Percentiles rank a stretch among this genome's conserved stretches.
Conservation (phyloP, 2,329 filamentous ascomycete species). For the Macrophomina tecta region DNA sequence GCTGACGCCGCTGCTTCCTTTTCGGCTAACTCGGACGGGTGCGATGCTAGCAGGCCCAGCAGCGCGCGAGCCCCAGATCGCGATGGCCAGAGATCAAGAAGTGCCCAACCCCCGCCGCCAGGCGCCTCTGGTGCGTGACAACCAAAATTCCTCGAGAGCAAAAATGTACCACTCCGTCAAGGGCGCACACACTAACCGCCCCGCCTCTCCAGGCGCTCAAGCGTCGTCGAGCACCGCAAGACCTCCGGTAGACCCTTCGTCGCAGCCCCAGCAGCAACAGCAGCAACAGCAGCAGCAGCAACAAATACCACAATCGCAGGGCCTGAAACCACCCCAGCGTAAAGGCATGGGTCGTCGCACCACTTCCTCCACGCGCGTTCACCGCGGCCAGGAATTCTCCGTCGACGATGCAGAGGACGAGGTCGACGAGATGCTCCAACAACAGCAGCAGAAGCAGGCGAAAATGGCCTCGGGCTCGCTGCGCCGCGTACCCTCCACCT, state of each 20-base stretch:
- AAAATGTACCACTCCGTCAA: constrained; percentile 16
- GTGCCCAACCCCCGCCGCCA: constrained; percentile 15
- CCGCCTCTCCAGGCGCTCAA: background rate
- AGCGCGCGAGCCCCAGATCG: constrained; percentile 21
- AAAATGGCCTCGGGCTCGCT: constrained; percentile 47
- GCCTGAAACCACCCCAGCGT: constrained; percentile 62
- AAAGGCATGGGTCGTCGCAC: constrained; percentile 74
- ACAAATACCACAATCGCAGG: background rate
- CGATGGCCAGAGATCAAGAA: constrained; percentile 13
- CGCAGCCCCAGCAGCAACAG: constrained; percentile 1
- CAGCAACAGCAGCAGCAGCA: background rate
- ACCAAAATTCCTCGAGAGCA: background rate
- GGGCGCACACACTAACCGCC: constrained; percentile 14
- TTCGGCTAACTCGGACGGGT: constrained; percentile 7
- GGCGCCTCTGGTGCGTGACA: constrained; percentile 13
- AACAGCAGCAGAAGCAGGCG: constrained; percentile 33
- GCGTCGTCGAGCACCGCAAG: constrained; percentile 12
- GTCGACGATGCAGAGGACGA: constrained; percentile 87
- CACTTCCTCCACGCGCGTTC: constrained; percentile 75
- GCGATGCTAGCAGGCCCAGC: constrained; percentile 12
- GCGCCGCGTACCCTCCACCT: constrained; percentile 58
- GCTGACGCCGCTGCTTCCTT: background rate
- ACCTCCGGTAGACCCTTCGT: background rate
- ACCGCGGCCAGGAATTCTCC: constrained; percentile 86
- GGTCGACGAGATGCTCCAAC: constrained; percentile 69